Evolutionary conservation across 1,139 yeast genomes (phyloP).

Genomic region (Blastobotrys indianensis): DNA sequence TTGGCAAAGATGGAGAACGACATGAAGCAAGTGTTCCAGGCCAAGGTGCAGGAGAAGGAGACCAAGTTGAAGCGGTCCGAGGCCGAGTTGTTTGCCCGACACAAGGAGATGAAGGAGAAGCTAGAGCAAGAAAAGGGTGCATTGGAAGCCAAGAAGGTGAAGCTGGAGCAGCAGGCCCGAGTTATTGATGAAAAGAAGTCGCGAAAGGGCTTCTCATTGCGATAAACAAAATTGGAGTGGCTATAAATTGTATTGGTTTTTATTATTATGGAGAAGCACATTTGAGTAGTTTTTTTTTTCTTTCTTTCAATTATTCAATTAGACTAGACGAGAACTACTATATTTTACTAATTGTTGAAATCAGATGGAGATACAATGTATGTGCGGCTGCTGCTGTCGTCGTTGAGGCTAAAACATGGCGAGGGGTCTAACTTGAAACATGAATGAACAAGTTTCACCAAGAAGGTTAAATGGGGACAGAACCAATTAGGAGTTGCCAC

Average conservation of each 20-base stretch:
- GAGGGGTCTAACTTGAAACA: too few relatives aligned
- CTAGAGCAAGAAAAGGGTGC: constrained; percentile 80
- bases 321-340: too few relatives aligned
- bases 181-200: constrained; percentile 50
- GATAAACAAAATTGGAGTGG: constrained; percentile 28
- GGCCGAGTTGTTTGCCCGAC: constrained; percentile 92
- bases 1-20: constrained; percentile 92
- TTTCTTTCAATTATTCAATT: neutral
- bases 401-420: too few relatives aligned
- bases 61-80: constrained; percentile 95
- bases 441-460: too few relatives aligned
- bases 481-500: too few relatives aligned
- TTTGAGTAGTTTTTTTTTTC: too few relatives aligned
- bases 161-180: constrained; percentile 67
- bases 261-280: neutral
- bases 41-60: constrained; percentile 94
- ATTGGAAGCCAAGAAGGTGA: constrained; percentile 84
- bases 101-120: constrained; percentile 95
- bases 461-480: too few relatives aligned
- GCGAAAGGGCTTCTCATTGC: constrained; percentile 49
- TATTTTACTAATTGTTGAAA: too few relatives aligned
- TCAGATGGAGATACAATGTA: too few relatives aligned
- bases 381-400: too few relatives aligned
- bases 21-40: constrained; percentile 96
- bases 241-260: constrained; percentile 4